Conservation (phyloP, 768 basidiomycete species). For the Lactarius sanguifluus region DNA sequence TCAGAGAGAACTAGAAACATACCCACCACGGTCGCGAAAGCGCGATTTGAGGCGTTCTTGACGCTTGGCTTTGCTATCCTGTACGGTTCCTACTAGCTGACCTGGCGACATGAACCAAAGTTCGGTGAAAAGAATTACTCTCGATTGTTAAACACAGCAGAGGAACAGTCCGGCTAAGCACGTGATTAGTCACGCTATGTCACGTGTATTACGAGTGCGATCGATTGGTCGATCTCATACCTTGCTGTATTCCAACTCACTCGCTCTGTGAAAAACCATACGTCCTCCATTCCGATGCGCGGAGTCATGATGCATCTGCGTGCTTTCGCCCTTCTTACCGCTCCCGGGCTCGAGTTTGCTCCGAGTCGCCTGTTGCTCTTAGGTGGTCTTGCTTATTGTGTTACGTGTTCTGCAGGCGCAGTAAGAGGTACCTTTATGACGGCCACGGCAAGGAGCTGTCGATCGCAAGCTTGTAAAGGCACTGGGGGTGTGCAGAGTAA, state of each 20-base stretch:
- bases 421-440: neutral
- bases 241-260: neutral
- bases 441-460: neutral
- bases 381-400: neutral
- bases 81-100: constrained; percentile 40
- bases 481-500: neutral
- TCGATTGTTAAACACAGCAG: neutral
- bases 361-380: constrained; percentile 11
- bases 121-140: neutral
- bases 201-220: neutral
- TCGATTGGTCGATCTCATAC: no score
- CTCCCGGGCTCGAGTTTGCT: neutral
- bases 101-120: neutral
- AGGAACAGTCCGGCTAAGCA: neutral
- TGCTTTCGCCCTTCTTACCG: neutral
- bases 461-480: neutral
- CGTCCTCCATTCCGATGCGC: neutral
- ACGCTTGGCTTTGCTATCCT: constrained; percentile 62
- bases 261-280: neutral
- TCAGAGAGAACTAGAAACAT: constrained; percentile 16
- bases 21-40: constrained; percentile 57
- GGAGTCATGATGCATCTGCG: neutral
- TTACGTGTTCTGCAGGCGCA: neutral
- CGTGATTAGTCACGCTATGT: neutral
- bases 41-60: constrained; percentile 62